Percentiles rank a stretch among this genome's conserved stretches.
phyloP scores from a whole-genome alignment of 1,284 basidiomycete genomes.

The Veloboletus limbatus region DNA sequence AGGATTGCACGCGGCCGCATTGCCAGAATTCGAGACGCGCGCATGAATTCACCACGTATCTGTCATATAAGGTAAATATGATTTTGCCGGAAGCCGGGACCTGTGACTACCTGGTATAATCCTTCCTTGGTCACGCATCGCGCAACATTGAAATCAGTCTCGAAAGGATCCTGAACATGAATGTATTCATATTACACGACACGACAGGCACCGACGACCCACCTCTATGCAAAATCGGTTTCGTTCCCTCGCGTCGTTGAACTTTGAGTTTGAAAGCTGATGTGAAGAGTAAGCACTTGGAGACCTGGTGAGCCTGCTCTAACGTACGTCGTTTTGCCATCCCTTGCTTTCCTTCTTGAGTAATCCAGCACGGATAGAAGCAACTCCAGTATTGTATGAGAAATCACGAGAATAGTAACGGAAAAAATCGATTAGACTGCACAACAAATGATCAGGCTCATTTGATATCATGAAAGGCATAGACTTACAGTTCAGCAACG shows the following conservation, averaged over 20 bases:
- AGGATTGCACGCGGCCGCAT: constrained; percentile 76
- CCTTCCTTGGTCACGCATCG: constrained; percentile 97
- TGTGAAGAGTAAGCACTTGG: constrained; percentile 4
- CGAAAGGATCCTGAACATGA: constrained; percentile 85
- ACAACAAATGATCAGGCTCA: constrained; percentile 9
- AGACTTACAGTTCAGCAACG: constrained; percentile 84
- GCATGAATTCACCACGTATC: constrained; percentile 99
- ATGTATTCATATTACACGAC: constrained; percentile 13
- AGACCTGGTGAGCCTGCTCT: neutral
- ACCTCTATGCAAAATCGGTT: constrained; percentile 95
- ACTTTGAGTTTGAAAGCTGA: constrained; percentile 47
- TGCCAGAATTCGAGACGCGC: constrained; percentile 82
- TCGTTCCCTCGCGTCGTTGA: constrained; percentile 79
- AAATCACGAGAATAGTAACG: constrained; percentile 95
- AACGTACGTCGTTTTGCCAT: constrained; percentile 86
- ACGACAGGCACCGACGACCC: constrained; percentile 15
- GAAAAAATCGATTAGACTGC: constrained; percentile 94
- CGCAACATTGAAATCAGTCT: constrained; percentile 92
- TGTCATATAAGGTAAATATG: constrained; percentile 32
- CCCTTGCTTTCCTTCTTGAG: constrained; percentile 90
- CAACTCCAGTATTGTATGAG: constrained; percentile 87
- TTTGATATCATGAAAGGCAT: constrained; percentile 3
- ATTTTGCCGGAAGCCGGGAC: neutral
- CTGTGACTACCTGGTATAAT: constrained; percentile 71
- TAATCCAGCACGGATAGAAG: constrained; percentile 87